Percentiles rank a stretch among this genome's conserved stretches.
Conservation (phyloP, 192 early-diverging fungal species). For the Dissophora globulifera region DNA sequence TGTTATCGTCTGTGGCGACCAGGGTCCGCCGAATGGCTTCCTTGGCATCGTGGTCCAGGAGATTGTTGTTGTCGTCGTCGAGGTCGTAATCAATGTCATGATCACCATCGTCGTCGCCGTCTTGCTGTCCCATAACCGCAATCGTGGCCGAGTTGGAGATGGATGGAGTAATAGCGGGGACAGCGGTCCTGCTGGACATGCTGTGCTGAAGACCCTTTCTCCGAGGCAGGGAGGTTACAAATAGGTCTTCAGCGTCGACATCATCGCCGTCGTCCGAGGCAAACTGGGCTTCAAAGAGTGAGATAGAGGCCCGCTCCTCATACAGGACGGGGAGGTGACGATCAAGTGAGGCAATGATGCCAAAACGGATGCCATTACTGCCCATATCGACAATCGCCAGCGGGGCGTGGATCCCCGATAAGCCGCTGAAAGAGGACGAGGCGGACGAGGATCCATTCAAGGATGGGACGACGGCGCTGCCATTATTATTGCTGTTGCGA, state of each 20-base stretch:
- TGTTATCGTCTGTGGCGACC: conserved; percentile 25
- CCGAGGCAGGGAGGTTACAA: background rate
- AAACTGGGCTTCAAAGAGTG: conserved; percentile 61
- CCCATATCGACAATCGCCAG: conserved; percentile 68
- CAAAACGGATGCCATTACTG: conserved; percentile 69
- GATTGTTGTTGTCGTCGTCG: background rate
- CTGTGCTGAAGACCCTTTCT: background rate
- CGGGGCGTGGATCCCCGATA: conserved; percentile 36
- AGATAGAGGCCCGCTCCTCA: conserved; percentile 67
- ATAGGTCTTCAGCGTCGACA: background rate
- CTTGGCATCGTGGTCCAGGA: background rate
- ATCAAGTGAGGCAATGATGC: conserved; percentile 57
- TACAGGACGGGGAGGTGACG: conserved; percentile 63
- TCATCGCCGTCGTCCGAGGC: background rate
- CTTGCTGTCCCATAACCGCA: conserved; percentile 10
- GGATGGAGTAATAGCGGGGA: conserved; percentile 10
- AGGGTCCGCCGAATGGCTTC: conserved; percentile 25
- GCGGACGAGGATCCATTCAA: background rate
- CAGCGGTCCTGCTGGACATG: background rate
- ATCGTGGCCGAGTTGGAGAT: conserved; percentile 42
- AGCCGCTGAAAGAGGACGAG: background rate
- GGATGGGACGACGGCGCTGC: no score
- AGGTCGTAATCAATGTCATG: conserved; percentile 14
- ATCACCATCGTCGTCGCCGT: conserved; percentile 5
- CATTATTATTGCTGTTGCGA: background rate